These are phyloP conservation scores for Colletotrichum sp. DNA, from an alignment of 2,329 filamentous ascomycete species.

Conservation along the genomic window DNA sequence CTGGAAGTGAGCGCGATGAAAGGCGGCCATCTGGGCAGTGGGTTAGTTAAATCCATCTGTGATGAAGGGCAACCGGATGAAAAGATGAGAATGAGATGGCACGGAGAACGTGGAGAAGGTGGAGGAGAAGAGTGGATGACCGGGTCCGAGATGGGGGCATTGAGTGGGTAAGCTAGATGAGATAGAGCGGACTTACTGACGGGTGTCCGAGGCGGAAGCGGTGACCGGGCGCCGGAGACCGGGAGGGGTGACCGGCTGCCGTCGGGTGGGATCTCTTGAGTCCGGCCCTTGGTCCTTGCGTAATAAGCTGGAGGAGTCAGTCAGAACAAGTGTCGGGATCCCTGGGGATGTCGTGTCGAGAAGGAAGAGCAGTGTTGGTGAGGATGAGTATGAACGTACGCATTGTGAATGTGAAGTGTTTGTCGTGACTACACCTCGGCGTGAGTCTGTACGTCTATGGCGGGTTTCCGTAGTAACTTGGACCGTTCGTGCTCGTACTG, in stretches of 20 bases:
- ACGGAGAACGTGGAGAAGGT: background rate
- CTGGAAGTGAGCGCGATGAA: slow-evolving; percentile 9
- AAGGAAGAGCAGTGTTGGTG: background rate
- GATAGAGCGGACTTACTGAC: slow-evolving; percentile 6
- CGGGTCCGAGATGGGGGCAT: background rate
- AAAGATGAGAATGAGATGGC: background rate
- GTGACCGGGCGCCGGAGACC: slow-evolving; percentile 14
- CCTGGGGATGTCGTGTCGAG: background rate
- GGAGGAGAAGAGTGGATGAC: background rate
- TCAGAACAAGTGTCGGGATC: background rate
- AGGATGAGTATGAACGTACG: background rate
- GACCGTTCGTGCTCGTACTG: background rate
- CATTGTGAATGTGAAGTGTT: background rate
- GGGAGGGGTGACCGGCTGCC: slow-evolving; percentile 10
- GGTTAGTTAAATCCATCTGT: background rate
- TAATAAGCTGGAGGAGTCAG: slow-evolving; percentile 9
- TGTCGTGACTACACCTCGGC: background rate
- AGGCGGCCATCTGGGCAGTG: background rate
- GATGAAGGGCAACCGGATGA: background rate
- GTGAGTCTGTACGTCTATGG: background rate
- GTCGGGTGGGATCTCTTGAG: slow-evolving; percentile 19
- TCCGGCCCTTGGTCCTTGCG: slow-evolving; percentile 19
- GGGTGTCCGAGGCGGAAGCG: slow-evolving; percentile 14
- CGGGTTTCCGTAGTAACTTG: background rate
- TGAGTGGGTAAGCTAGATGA: background rate